Conservation (phyloP, 2,329 filamentous ascomycete genomes). For the Pseudogymnoascus sp. region DNA sequence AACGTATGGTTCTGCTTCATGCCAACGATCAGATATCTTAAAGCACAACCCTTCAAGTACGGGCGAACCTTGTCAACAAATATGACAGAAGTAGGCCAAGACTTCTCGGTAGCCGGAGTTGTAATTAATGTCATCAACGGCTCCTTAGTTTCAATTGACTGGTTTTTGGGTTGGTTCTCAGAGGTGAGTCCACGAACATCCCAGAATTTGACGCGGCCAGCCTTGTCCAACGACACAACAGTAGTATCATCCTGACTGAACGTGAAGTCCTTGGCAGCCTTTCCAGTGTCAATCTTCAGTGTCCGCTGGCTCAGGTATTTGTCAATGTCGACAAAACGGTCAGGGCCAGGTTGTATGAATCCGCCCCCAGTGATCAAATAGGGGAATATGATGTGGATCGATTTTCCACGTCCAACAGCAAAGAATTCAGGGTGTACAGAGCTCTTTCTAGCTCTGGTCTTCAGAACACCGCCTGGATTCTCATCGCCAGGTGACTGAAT, state of each 20-base stretch:
- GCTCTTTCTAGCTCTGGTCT: conserved; percentile 88
- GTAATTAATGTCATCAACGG: conserved; percentile 82
- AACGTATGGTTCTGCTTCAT: conserved; percentile 99
- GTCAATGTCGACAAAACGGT: conserved; percentile 73
- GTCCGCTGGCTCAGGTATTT: conserved; percentile 79
- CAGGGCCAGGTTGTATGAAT: conserved; percentile 54
- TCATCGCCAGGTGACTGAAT: conserved; percentile 81
- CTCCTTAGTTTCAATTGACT: conserved; percentile 66
- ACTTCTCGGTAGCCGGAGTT: conserved; percentile 81
- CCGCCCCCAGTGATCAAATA: conserved; percentile 54
- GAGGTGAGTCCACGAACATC: conserved; percentile 71
- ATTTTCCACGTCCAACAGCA: conserved; percentile 89
- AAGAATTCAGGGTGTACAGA: conserved; percentile 88
- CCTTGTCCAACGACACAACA: conserved; percentile 93
- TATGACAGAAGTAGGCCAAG: conserved; percentile 91
- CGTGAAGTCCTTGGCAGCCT: conserved; percentile 95
- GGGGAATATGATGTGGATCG: conserved; percentile 80
- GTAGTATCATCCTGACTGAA: conserved; percentile 96
- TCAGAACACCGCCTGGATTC: conserved; percentile 81
- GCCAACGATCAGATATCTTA: conserved; percentile 92
- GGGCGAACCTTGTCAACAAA: conserved; percentile 94
- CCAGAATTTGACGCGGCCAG: conserved; percentile 95
- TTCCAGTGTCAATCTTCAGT: conserved; percentile 90
- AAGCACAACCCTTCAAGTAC: conserved; percentile 79
- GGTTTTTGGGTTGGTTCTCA: conserved; percentile 41